These are phyloP conservation scores for Cutaneotrichosporon sp. DNA, from an alignment of 1,284 basidiomycete species.

Conservation along the genomic window DNA sequence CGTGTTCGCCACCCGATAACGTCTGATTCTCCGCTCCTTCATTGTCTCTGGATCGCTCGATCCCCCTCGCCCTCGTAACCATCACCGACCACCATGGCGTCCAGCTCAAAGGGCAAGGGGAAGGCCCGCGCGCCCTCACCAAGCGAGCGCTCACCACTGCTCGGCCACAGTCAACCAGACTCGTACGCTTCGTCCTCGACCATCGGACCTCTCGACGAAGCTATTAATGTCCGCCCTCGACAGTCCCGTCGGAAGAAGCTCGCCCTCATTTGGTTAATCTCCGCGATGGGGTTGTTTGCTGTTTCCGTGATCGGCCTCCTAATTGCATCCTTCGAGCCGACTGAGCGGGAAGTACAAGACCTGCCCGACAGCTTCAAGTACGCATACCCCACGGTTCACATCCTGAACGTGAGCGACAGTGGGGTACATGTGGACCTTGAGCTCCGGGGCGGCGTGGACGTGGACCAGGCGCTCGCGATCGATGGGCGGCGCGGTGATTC, in stretches of 20 bases:
- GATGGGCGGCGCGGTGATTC: slow-evolving; percentile 25
- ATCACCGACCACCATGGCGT: not conserved
- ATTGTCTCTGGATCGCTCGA: no score
- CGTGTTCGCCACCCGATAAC: not conserved
- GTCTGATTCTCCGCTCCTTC: not conserved
- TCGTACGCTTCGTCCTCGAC: not conserved
- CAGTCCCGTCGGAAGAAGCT: slow-evolving; percentile 10
- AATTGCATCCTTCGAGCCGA: slow-evolving; percentile 26
- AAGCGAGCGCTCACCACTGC: slow-evolving; percentile 17
- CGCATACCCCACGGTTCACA: slow-evolving; percentile 18
- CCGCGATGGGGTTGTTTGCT: no score
- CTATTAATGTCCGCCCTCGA: not conserved
- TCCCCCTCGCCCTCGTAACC: no score
- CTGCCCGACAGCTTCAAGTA: slow-evolving; percentile 5
- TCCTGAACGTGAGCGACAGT: slow-evolving; percentile 42
- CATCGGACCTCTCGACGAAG: not conserved
- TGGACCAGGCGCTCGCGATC: slow-evolving; percentile 34
- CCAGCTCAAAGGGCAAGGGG: slow-evolving; percentile 11
- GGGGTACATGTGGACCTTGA: slow-evolving; percentile 39
- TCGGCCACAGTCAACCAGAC: slow-evolving; percentile 2
- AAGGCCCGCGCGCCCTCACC: slow-evolving; percentile 8
- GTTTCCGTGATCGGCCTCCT: slow-evolving; percentile 34
- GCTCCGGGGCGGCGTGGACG: slow-evolving; percentile 39
- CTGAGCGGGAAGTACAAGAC: slow-evolving; percentile 1
- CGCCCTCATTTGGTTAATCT: no score